Percentiles rank a stretch among this genome's conserved stretches.
Evolutionary conservation across 768 basidiomycete species (phyloP).

Genomic region (Phaeotremella fagi): DNA sequence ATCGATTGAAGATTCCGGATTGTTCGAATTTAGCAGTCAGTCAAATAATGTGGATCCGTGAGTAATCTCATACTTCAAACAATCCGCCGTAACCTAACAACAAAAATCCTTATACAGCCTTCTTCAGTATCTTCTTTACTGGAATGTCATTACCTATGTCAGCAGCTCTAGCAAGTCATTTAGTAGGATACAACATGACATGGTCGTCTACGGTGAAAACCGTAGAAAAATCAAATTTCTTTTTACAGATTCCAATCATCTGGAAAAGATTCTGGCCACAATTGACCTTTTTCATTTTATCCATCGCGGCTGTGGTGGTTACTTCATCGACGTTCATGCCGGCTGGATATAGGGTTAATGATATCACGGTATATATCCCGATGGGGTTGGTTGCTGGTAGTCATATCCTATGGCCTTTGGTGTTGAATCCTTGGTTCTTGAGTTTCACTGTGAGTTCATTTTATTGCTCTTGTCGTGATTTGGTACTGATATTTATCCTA

Average conservation of each 20-base stretch:
- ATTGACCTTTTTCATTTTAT: constrained; percentile 53
- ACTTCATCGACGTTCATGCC: constrained; percentile 58
- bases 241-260: constrained; percentile 81
- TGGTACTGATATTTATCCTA: too few species aligned
- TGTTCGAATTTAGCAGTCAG: constrained; percentile 15
- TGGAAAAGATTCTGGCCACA: constrained; percentile 68
- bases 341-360: constrained; percentile 59
- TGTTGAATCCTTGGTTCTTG: constrained; percentile 60
- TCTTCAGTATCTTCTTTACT: constrained; percentile 58
- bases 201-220: constrained; percentile 70
- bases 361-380: constrained; percentile 75
- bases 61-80: constrained; percentile 59
- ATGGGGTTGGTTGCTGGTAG: constrained; percentile 55
- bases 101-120: constrained; percentile 59
- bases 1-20: constrained; percentile 21
- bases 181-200: constrained; percentile 59
- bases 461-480: too few species aligned
- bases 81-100: neutral
- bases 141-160: constrained; percentile 68
- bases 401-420: constrained; percentile 58
- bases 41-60: constrained; percentile 58
- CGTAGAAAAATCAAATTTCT: constrained; percentile 83
- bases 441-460: constrained; percentile 36
- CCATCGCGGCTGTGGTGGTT: constrained; percentile 54
- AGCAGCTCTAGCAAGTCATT: constrained; percentile 57